Evolutionary conservation across 78 protist species (phyloP).

Genomic region (Isochrysis galbana): DNA sequence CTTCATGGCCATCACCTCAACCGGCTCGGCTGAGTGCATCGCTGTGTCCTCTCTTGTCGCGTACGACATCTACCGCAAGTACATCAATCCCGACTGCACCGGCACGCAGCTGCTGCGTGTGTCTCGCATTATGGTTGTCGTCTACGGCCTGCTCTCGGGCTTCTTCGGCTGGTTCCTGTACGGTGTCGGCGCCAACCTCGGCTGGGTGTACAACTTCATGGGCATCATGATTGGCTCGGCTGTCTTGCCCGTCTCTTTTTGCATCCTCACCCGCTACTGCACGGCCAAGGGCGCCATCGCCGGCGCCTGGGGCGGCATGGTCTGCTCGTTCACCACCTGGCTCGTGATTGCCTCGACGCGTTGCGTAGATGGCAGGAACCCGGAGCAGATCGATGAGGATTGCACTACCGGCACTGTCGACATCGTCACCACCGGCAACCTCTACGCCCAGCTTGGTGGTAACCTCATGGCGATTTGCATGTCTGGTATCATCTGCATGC

Average conservation of each 20-base stretch:
- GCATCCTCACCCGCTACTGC: neutral
- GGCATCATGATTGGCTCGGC: constrained; percentile 31
- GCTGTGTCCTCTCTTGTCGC: constrained; percentile 35
- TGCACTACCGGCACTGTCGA: neutral
- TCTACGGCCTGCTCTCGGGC: neutral
- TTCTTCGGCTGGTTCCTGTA: neutral
- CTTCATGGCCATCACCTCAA: constrained; percentile 43
- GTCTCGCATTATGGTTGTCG: neutral
- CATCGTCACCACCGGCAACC: neutral
- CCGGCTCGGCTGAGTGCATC: constrained; percentile 27
- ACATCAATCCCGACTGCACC: constrained; percentile 6
- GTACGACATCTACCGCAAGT: constrained; percentile 40
- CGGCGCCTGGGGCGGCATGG: neutral
- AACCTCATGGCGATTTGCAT: neutral
- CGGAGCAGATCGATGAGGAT: no score
- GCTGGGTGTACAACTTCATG: constrained; percentile 36
- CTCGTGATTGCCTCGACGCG: neutral
- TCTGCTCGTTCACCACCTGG: neutral
- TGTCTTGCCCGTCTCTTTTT: neutral
- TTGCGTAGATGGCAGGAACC: no score
- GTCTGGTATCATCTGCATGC: neutral
- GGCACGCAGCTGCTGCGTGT: neutral
- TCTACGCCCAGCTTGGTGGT: neutral
- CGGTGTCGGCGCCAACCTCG: constrained; percentile 3
- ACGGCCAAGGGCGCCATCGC: neutral